phyloP scores from a whole-genome alignment of 78 protist species.

The Andalucia godoyi region DNA sequence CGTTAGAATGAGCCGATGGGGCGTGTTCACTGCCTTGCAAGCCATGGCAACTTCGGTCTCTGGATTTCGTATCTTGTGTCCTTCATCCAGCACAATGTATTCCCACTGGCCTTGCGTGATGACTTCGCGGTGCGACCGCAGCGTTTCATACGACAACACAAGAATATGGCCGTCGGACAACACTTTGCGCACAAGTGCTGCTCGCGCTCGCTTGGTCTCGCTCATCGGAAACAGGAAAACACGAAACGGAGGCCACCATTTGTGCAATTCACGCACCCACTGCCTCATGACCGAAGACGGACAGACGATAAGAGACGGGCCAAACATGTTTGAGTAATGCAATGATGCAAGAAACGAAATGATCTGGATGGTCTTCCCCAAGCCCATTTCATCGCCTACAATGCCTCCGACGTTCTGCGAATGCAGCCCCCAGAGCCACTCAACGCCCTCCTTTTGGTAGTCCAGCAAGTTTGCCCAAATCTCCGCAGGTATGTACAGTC shows the following conservation, averaged over 20 bases:
- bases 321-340: conserved; percentile 6
- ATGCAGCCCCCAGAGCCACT: conserved; percentile 90
- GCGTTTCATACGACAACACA: conserved; percentile 75
- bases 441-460: conserved; percentile 65
- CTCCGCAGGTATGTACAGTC: neutral
- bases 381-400: conserved; percentile 91
- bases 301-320: conserved; percentile 57
- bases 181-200: neutral
- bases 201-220: neutral
- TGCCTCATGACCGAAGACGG: conserved; percentile 80
- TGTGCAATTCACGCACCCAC: conserved; percentile 83
- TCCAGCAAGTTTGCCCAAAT: conserved; percentile 28
- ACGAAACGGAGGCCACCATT: conserved; percentile 73
- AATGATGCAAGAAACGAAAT: conserved; percentile 53
- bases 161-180: conserved; percentile 17
- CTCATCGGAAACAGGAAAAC: conserved; percentile 32
- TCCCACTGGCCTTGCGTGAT: conserved; percentile 40
- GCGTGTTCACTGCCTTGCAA: conserved; percentile 59
- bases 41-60: conserved; percentile 77
- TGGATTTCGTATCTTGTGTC: conserved; percentile 93
- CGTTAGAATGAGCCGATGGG: conserved; percentile 75
- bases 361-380: conserved; percentile 90
- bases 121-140: conserved; percentile 16
- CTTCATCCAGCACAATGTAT: conserved; percentile 92
- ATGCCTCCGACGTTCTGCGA: conserved; percentile 80